These are phyloP conservation scores for Microbotryum saponariae DNA, from an alignment of 1,284 basidiomycete species.

Conservation along the genomic window DNA sequence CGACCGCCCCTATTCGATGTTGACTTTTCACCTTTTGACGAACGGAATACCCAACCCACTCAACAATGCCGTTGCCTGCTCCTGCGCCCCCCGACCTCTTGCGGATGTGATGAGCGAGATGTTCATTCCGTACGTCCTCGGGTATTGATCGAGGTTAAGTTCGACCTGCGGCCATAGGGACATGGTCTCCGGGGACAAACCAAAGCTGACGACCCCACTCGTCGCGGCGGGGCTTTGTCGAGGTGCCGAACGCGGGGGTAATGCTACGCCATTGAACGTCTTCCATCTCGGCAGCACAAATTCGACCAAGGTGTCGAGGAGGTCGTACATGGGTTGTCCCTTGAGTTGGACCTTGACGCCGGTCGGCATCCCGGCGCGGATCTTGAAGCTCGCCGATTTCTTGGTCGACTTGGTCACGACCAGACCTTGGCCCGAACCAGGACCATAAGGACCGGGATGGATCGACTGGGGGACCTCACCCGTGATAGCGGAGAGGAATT, in stretches of 20 bases:
- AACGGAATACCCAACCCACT: constrained; percentile 88
- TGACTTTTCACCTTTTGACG: constrained; percentile 19
- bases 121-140: constrained; percentile 75
- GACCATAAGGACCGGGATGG: constrained; percentile 43
- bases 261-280: constrained; percentile 74
- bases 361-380: constrained; percentile 71
- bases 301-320: constrained; percentile 77
- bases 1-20: too few relatives aligned
- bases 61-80: constrained; percentile 69
- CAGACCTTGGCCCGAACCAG: constrained; percentile 59
- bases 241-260: constrained; percentile 52
- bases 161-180: constrained; percentile 79
- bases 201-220: constrained; percentile 80
- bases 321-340: constrained; percentile 88
- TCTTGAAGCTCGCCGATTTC: constrained; percentile 72
- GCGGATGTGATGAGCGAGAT: constrained; percentile 84
- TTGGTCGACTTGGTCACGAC: constrained; percentile 71
- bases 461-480: constrained; percentile 69
- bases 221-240: constrained; percentile 57
- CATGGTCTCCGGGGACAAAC: constrained; percentile 75
- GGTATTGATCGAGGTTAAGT: constrained; percentile 81
- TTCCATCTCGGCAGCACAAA: constrained; percentile 89
- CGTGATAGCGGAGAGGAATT: constrained; percentile 77
- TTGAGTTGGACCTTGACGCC: constrained; percentile 84
- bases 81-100: constrained; percentile 72